These are phyloP conservation scores for Pseudogymnoascus pannorum DNA, from an alignment of 2,329 filamentous ascomycete genomes.

Conservation along the genomic window DNA sequence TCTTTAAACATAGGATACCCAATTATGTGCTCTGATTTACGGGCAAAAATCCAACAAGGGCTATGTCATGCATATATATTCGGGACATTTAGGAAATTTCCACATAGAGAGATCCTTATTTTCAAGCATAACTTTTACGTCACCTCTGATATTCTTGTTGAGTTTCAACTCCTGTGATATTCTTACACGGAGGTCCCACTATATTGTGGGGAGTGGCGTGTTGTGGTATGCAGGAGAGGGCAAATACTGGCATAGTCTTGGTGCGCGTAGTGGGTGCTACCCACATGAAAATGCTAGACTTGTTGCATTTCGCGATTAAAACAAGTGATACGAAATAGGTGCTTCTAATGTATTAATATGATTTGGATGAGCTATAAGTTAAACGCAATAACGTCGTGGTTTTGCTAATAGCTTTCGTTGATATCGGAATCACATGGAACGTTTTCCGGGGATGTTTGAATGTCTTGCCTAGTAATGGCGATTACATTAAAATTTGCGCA, in stretches of 20 bases:
- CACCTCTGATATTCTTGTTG: not conserved
- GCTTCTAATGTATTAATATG: not conserved
- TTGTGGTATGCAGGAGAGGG: not conserved
- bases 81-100: not conserved
- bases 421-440: not conserved
- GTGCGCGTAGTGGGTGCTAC: too few species aligned
- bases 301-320: not conserved
- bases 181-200: not conserved
- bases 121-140: not conserved
- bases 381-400: not conserved
- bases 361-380: not conserved
- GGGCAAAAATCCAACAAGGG: not conserved
- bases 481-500: not conserved
- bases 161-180: not conserved
- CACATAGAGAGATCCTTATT: not conserved
- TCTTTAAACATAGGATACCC: not conserved
- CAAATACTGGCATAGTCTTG: not conserved
- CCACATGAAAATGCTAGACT: not conserved
- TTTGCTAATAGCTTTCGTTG: not conserved
- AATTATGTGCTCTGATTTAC: not conserved
- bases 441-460: not conserved
- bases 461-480: not conserved
- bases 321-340: not conserved
- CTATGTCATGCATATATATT: not conserved
- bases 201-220: not conserved